These are phyloP conservation scores for Geotrichum cucujoidarum DNA, from an alignment of 1,139 yeast species.

Conservation along the genomic window DNA sequence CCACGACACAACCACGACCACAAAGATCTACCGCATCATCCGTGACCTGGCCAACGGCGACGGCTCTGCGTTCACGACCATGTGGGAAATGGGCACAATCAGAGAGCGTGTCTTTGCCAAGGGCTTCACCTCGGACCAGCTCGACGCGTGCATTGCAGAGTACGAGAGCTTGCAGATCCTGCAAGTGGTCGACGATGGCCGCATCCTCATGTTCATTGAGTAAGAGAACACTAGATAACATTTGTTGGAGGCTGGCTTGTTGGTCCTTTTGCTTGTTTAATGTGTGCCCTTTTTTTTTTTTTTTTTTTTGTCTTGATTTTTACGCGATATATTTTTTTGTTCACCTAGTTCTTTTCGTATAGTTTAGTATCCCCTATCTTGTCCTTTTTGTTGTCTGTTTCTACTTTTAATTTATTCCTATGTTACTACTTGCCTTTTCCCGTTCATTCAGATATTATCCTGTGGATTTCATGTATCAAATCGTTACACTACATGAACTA, in stretches of 20 bases:
- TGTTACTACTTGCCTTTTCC: too few species aligned
- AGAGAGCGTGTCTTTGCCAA: slow-evolving; percentile 69
- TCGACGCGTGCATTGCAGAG: slow-evolving; percentile 68
- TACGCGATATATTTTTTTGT: neutral
- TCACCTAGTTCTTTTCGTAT: too few species aligned
- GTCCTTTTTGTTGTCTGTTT: too few species aligned
- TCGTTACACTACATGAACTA: too few species aligned
- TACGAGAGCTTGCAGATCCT: slow-evolving; percentile 71
- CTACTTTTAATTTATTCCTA: too few species aligned
- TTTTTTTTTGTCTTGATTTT: slow-evolving; percentile 1
- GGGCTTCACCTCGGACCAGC: slow-evolving; percentile 78
- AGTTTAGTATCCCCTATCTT: too few species aligned
- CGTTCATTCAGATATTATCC: too few species aligned
- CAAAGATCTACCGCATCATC: slow-evolving; percentile 60
- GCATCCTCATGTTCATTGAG: slow-evolving; percentile 27
- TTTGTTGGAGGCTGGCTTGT: neutral
- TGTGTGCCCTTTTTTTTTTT: neutral
- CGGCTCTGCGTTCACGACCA: slow-evolving; percentile 37
- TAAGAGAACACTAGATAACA: neutral
- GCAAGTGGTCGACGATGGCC: slow-evolving; percentile 57
- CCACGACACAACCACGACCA: slow-evolving; percentile 46
- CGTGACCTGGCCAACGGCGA: slow-evolving; percentile 51
- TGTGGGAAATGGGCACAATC: slow-evolving; percentile 54
- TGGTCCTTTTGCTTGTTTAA: neutral
- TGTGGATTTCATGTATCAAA: too few species aligned